These are phyloP conservation scores for Typha latifolia DNA, from an alignment of 176 grass and related monocot genomes.

Conservation along the genomic window DNA sequence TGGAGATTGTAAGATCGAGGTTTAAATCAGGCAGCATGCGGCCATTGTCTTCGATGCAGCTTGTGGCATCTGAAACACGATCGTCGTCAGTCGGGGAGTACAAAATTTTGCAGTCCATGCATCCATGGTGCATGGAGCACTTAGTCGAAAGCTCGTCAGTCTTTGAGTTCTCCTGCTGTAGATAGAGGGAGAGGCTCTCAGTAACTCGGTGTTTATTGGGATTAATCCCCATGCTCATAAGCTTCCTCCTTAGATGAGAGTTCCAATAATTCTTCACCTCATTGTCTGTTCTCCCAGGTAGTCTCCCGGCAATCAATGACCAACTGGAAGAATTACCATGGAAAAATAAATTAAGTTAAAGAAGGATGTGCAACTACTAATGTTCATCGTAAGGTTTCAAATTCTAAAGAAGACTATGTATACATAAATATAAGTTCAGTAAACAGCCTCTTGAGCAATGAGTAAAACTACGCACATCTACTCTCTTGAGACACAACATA, in stretches of 20 bases:
- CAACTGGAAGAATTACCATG: slow-evolving; percentile 14
- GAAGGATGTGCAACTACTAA: neutral
- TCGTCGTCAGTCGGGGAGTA: neutral
- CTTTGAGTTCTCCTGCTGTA: too few species aligned
- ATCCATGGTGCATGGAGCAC: too few species aligned
- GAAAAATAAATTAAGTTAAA: neutral
- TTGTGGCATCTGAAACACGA: neutral
- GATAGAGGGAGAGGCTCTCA: neutral
- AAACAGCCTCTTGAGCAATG: too few species aligned
- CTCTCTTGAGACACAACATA: too few species aligned
- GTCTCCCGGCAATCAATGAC: slow-evolving; percentile 41
- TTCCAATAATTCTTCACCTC: slow-evolving; percentile 42
- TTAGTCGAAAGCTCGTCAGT: too few species aligned
- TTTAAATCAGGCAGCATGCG: slow-evolving; percentile 9
- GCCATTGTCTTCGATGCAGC: slow-evolving; percentile 2
- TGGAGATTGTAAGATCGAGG: slow-evolving; percentile 12
- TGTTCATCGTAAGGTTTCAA: too few species aligned
- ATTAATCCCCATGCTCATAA: slow-evolving; percentile 2
- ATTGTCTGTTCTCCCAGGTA: slow-evolving; percentile 29
- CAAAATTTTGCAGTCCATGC: too few species aligned
- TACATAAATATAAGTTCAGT: too few species aligned
- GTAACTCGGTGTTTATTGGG: slow-evolving; percentile 7
- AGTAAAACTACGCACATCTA: too few species aligned
- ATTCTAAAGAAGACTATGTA: too few species aligned
- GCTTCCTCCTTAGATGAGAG: slow-evolving; percentile 20